Conservation (phyloP, 306 rosid species). For the Cucurbita maxima region DNA sequence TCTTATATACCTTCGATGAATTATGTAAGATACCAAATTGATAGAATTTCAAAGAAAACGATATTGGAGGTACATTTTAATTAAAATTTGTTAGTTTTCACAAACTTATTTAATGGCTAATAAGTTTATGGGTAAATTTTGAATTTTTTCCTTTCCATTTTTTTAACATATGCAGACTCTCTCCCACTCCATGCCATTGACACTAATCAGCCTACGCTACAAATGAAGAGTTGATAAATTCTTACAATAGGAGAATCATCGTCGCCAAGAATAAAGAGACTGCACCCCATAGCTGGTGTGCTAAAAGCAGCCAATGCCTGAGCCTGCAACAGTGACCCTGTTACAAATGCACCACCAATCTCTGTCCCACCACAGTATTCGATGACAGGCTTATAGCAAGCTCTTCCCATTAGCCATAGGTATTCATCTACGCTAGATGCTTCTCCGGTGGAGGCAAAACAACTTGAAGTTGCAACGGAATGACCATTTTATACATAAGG, state of each 20-base stretch:
- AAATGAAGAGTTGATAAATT: conserved; percentile 4
- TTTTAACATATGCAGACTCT: too few species aligned
- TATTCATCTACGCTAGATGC: conserved; percentile 88
- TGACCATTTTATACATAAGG: not conserved
- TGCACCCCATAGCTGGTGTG: conserved; percentile 86
- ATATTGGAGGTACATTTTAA: not conserved
- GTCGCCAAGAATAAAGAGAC: conserved; percentile 59
- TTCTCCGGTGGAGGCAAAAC: conserved; percentile 89
- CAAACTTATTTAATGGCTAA: not conserved
- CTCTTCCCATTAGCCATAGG: conserved; percentile 97
- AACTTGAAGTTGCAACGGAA: conserved; percentile 29
- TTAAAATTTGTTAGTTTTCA: not conserved
- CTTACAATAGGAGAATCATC: conserved; percentile 70
- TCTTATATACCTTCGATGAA: not conserved
- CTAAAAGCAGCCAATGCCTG: conserved; percentile 93
- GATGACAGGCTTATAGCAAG: conserved; percentile 72
- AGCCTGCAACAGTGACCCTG: conserved; percentile 78
- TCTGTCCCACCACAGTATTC: conserved; percentile 98
- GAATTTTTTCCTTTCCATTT: too few species aligned
- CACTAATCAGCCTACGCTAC: not conserved
- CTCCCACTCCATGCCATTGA: too few species aligned
- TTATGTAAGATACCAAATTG: too few species aligned
- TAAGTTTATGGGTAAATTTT: too few species aligned
- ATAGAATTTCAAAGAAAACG: not conserved
- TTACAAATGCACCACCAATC: conserved; percentile 78